A percentile compares a stretch with the other conserved stretches of the same genome.
Evolutionary conservation across 805 yeast species (phyloP).

Genomic region (Scheffersomyces ergatensis): DNA sequence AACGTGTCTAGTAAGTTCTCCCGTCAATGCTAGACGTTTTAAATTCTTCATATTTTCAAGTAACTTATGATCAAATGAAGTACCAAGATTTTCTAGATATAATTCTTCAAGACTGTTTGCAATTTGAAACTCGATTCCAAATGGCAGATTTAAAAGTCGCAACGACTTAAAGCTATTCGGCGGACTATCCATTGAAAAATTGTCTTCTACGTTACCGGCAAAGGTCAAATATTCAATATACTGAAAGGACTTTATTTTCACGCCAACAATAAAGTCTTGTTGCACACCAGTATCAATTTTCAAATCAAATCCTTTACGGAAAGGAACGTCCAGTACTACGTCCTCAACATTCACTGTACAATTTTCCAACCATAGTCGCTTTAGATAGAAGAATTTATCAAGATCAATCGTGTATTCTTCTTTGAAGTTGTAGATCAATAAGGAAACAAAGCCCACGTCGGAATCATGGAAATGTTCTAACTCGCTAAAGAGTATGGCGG

Average conservation of each 20-base stretch:
- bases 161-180: neutral
- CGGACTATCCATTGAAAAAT: neutral
- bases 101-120: no score
- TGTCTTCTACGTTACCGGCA: neutral
- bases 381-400: slow-evolving; percentile 7
- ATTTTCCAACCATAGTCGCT: slow-evolving; percentile 15
- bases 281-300: neutral
- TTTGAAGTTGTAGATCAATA: slow-evolving; percentile 9
- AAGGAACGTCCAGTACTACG: no score
- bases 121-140: no score
- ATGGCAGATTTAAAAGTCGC: neutral
- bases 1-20: neutral
- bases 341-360: neutral
- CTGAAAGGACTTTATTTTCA: neutral
- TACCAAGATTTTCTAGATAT: neutral
- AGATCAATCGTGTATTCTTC: slow-evolving; percentile 11
- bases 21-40: neutral
- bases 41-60: neutral
- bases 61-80: neutral
- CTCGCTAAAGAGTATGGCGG: neutral
- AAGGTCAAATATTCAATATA: neutral
- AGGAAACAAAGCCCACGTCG: neutral
- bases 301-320: neutral
- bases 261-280: no score
- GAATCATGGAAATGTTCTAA: neutral